Percentiles rank a stretch among this genome's conserved stretches.
phyloP scores from a whole-genome alignment of 345 rosid genomes.

The Jatropha curcas region DNA sequence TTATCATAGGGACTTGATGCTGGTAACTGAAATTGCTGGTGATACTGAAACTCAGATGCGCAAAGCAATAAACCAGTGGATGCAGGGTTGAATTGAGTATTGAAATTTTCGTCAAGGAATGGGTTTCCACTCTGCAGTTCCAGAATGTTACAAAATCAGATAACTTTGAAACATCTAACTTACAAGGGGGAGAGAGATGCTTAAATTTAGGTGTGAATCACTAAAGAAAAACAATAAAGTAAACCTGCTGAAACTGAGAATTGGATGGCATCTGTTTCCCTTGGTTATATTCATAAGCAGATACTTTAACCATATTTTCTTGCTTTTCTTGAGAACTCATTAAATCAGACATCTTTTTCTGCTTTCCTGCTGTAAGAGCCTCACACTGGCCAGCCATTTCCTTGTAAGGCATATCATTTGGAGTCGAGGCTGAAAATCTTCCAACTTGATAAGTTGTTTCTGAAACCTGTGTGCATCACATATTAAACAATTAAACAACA shows the following conservation, averaged over 20 bases:
- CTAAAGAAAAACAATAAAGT: slow-evolving; percentile 4
- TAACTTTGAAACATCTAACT: background rate
- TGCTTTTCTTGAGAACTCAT: slow-evolving; percentile 42
- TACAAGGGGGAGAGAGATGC: no score
- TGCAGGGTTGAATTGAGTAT: slow-evolving; percentile 22
- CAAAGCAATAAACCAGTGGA: slow-evolving; percentile 30
- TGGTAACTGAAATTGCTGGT: slow-evolving; percentile 51
- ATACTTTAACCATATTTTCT: slow-evolving; percentile 26
- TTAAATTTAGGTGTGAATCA: background rate
- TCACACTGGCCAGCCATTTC: slow-evolving; percentile 79
- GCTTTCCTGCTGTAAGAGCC: slow-evolving; percentile 64
- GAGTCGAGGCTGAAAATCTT: slow-evolving; percentile 53
- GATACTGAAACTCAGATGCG: slow-evolving; percentile 47
- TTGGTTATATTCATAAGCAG: slow-evolving; percentile 13
- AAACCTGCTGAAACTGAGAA: slow-evolving; percentile 16
- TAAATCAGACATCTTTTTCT: slow-evolving; percentile 60
- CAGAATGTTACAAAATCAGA: slow-evolving; percentile 4
- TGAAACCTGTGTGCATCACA: slow-evolving; percentile 40
- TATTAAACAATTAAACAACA: no score
- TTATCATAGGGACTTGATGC: slow-evolving; percentile 60
- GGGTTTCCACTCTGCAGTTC: slow-evolving; percentile 49
- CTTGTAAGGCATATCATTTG: slow-evolving; percentile 56
- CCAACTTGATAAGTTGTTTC: slow-evolving; percentile 59
- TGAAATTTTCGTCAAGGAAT: slow-evolving; percentile 35
- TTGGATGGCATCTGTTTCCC: slow-evolving; percentile 27